Conservation (phyloP, 768 basidiomycete species). For the Harrya chromipes region DNA sequence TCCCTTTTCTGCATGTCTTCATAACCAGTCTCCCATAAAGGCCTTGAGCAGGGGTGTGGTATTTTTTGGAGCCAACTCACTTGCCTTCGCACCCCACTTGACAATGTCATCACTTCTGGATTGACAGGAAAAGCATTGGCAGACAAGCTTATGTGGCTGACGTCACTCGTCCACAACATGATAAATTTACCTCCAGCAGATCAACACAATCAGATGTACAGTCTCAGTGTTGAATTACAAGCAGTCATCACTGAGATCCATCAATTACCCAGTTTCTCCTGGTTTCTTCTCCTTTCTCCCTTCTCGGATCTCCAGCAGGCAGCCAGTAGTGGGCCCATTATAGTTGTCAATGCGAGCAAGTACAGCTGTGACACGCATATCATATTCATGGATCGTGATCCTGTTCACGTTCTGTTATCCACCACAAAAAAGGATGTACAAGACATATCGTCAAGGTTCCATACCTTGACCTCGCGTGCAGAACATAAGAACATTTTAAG, state of each 20-base stretch:
- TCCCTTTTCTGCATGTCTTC: slow-evolving; percentile 14
- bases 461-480: too few relatives aligned
- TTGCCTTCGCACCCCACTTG: too few relatives aligned
- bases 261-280: neutral
- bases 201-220: neutral
- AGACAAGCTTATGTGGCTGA: neutral
- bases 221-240: neutral
- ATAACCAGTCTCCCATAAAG: slow-evolving; percentile 2
- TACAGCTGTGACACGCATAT: slow-evolving; percentile 33
- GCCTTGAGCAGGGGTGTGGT: slow-evolving; percentile 21
- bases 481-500: too few relatives aligned
- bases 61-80: too few relatives aligned
- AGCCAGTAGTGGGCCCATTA: too few relatives aligned
- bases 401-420: too few relatives aligned
- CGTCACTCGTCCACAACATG: neutral
- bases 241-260: slow-evolving; percentile 14
- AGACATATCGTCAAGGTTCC: too few relatives aligned
- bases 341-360: too few relatives aligned
- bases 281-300: too few relatives aligned
- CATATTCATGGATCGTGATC: too few relatives aligned
- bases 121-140: neutral
- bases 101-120: neutral
- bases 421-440: too few relatives aligned
- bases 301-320: too few relatives aligned
- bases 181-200: neutral